phyloP scores from a whole-genome alignment of 75 land plant genomes.

The Pinus tabuliformis region DNA sequence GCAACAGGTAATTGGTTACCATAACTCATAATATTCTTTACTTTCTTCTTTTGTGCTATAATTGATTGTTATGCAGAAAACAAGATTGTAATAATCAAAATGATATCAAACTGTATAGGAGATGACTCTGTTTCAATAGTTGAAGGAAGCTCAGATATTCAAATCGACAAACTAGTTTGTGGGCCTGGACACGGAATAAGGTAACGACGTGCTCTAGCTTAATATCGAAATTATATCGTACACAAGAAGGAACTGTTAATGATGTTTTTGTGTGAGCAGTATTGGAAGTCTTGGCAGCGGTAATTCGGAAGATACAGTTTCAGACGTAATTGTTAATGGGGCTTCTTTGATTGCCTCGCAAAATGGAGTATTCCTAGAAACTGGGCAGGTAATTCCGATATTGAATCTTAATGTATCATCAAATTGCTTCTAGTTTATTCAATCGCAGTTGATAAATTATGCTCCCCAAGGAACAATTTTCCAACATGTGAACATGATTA shows the following conservation, averaged over 20 bases:
- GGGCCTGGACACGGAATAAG: constrained; percentile 39
- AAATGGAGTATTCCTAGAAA: constrained; percentile 81
- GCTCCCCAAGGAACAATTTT: not conserved
- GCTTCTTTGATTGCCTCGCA: constrained; percentile 47
- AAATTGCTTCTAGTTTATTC: not conserved
- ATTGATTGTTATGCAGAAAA: too few species aligned
- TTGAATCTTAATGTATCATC: not conserved
- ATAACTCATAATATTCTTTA: too few species aligned
- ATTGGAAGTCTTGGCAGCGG: constrained; percentile 76
- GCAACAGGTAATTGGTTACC: constrained; percentile 35
- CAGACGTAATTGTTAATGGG: constrained; percentile 43
- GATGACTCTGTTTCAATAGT: constrained; percentile 27
- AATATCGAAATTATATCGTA: not conserved
- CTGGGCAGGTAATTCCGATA: constrained; percentile 67
- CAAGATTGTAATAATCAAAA: too few species aligned
- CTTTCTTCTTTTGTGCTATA: too few species aligned
- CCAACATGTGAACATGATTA: constrained; percentile 8
- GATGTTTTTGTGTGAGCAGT: constrained; percentile 19
- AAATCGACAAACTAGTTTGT: constrained; percentile 2
- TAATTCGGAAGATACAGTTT: constrained; percentile 41
- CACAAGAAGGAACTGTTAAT: not conserved
- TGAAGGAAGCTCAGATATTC: not conserved
- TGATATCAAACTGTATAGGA: not conserved
- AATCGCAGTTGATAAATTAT: not conserved
- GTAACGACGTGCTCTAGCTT: not conserved